Base-by-base conservation (phyloP, 1,139 yeast genomes). In the Entelexis sorbosivorans region DNA sequence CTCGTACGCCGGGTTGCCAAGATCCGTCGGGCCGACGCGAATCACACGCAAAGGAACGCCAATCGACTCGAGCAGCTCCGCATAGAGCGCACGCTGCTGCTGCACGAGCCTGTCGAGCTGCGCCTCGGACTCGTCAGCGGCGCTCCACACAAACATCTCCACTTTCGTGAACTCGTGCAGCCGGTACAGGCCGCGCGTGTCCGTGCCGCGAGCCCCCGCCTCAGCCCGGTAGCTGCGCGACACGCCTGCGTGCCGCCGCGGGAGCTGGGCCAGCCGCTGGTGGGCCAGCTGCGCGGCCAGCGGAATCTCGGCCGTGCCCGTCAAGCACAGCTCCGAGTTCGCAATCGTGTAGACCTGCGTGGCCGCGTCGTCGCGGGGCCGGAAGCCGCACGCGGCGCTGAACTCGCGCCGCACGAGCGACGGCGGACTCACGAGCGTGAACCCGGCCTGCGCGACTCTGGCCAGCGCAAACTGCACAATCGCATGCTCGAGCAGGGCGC, bases 101-200 rank as follows among this genome's bases (percentile, higher is more conserved):
- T 67, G 65, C 32, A 79, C 75, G 44, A 93, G 68, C 16, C 73
- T 73, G 55, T 85, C 83, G 43, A 88, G 73, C 57, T 79, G 78
- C 2, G 61, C 54, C 6, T 64, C 66, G 1, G 91, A 58, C 1
- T 70, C 73, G 2, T 73, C 69, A 2, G 57, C 73, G 58, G 29
- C 68, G 68, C 65, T 52, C 83, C 95, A 91, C 47, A 84, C 82
- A 63, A 91, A 91, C 50, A 93, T 69, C 65, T 93, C 99, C 1
- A 91, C 95, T 64, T 93, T 93, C n/a, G 95, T 86, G 65, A 93
- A 93, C 68, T 93, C 99, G 63, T 93, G 99, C 14, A 93, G 97
- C 50, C 99, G 72, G 61, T 91, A 93, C 2, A 93, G 71, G 0
- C 99, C 99, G 61, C 81, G 80, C 0, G 97, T 87, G 59, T 88